phyloP scores from a whole-genome alignment of 495 filamentous ascomycete species.

The Neurospora intermedia region DNA sequence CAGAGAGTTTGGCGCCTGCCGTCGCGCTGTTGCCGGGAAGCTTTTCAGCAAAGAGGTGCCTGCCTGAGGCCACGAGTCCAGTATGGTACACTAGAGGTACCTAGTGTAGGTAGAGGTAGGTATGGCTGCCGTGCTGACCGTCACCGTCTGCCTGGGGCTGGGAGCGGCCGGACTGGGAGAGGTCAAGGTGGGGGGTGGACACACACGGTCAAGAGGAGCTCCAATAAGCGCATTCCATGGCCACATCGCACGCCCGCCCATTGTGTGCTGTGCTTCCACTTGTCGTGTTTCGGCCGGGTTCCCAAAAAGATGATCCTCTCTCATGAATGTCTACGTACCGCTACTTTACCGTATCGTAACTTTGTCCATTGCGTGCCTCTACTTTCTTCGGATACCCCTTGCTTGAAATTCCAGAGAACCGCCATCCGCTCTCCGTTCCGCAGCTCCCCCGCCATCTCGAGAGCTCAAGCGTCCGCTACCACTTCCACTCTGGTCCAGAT shows the following conservation, averaged over 20 bases:
- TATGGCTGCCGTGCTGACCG: no score
- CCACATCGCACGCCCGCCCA: neutral
- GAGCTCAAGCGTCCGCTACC: neutral
- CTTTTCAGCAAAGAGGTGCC: neutral
- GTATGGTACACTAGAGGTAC: no score
- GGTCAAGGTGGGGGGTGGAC: neutral
- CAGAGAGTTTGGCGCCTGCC: neutral
- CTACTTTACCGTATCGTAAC: neutral
- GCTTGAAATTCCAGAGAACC: neutral
- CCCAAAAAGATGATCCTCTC: neutral
- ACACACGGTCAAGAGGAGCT: neutral
- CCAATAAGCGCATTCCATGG: neutral
- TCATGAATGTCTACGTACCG: neutral
- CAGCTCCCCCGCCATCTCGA: neutral
- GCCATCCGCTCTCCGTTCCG: neutral
- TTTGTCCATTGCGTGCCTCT: neutral
- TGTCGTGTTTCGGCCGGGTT: neutral
- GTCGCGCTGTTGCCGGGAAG: neutral
- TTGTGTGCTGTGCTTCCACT: neutral
- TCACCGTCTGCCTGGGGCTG: neutral
- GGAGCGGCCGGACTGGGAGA: neutral
- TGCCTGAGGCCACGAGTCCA: neutral
- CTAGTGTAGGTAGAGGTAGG: no score
- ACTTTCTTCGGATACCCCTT: neutral
- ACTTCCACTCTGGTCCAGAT: slow-evolving; percentile 24